A percentile compares a stretch with the other conserved stretches of the same genome.
Evolutionary conservation across 345 rosid genomes (phyloP).

Genomic region (Tarenaya hassleriana): DNA sequence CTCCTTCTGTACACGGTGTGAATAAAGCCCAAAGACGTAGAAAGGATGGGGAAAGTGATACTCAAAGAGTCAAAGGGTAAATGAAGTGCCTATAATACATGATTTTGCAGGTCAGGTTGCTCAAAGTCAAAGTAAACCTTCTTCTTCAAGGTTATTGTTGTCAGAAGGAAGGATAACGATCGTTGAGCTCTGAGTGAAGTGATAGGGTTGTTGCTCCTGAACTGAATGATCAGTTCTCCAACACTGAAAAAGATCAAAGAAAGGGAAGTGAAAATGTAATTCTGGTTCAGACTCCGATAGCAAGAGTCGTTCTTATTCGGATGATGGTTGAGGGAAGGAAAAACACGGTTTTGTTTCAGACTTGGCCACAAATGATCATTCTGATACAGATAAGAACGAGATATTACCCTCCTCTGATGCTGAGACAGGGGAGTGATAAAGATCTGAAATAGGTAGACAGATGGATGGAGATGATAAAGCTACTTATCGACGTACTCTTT

Average conservation of each 20-base stretch:
- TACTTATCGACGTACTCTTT: conserved; percentile 33
- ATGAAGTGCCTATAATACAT: conserved; percentile 27
- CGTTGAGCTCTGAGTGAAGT: conserved; percentile 46
- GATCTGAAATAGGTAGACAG: conserved; percentile 28
- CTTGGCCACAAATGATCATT: conserved; percentile 47
- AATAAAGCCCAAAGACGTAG: conserved; percentile 50
- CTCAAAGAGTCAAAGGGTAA: conserved; percentile 22
- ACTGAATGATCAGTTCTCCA: conserved; percentile 43
- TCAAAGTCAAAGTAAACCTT: conserved; percentile 56
- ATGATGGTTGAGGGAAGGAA: conserved; percentile 29
- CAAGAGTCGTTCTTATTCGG: conserved; percentile 38
- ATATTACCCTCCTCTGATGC: conserved; percentile 32
- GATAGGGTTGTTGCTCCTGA: conserved; percentile 62
- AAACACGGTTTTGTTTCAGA: conserved; percentile 34
- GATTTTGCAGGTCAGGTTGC: conserved; percentile 41
- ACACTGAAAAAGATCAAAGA: conserved; percentile 25
- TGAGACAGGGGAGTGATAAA: conserved; percentile 39
- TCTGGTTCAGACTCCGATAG: conserved; percentile 51
- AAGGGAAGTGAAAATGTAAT: conserved; percentile 27
- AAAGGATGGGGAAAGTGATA: conserved; percentile 39
- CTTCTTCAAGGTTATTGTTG: conserved; percentile 32
- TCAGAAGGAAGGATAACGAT: conserved; percentile 30
- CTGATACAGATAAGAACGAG: conserved; percentile 24
- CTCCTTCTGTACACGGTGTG: conserved; percentile 73
- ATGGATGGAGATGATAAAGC: conserved; percentile 61